A percentile compares a stretch with the other conserved stretches of the same genome.
Evolutionary conservation across 108 stramenopile species (phyloP).

Genomic region (Cyclotella baltica): DNA sequence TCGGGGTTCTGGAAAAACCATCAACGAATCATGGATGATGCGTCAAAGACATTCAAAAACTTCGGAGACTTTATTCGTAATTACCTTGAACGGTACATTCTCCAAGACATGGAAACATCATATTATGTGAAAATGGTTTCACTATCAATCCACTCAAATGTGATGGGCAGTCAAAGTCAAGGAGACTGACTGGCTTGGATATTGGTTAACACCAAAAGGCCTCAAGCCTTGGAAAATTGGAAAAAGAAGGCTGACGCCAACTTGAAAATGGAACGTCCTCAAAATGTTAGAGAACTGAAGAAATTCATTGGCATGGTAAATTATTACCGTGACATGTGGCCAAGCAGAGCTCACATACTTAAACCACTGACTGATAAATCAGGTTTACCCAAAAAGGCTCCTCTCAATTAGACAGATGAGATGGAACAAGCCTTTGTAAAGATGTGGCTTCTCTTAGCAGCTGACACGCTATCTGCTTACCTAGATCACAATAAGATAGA

Average conservation of each 20-base stretch:
- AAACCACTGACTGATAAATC: slow-evolving; percentile 46
- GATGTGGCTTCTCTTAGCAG: no score
- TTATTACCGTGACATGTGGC: slow-evolving; percentile 58
- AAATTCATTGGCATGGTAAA: slow-evolving; percentile 54
- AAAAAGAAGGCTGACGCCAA: slow-evolving; percentile 57
- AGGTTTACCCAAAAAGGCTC: slow-evolving; percentile 15
- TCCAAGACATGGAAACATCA: slow-evolving; percentile 22
- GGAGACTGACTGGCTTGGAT: slow-evolving; percentile 68
- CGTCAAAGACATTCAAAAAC: no score
- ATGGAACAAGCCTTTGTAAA: no score
- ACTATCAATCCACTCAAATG: slow-evolving; percentile 64
- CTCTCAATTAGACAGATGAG: slow-evolving; percentile 34
- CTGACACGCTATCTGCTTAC: no score
- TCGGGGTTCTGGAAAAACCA: no score
- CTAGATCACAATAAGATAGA: no score
- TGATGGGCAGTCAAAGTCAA: slow-evolving; percentile 59
- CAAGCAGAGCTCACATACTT: slow-evolving; percentile 52
- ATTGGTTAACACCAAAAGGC: slow-evolving; percentile 61
- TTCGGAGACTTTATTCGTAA: no score
- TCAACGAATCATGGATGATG: no score
- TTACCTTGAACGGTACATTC: slow-evolving; percentile 26
- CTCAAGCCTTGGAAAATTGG: slow-evolving; percentile 62
- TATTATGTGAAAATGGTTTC: slow-evolving; percentile 49
- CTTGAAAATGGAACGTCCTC: slow-evolving; percentile 33
- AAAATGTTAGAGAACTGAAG: slow-evolving; percentile 31